phyloP scores from a whole-genome alignment of 371 early-diverging fungal genomes.

The Amoeboaphelidium protococcarum region DNA sequence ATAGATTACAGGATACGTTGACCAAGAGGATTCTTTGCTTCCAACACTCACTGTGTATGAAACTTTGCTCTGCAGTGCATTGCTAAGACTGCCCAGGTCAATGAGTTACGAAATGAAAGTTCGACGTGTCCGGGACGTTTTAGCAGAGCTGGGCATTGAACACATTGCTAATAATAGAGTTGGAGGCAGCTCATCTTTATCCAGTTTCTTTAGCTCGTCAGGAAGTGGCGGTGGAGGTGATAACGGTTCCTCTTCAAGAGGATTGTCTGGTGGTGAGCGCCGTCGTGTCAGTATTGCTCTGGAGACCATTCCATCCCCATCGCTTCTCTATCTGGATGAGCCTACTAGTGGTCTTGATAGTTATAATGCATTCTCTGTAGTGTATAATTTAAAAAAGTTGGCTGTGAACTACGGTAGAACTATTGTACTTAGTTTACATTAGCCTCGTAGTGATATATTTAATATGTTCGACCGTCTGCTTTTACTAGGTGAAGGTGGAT shows the following conservation, averaged over 20 bases:
- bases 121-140: constrained; percentile 29
- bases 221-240: too few relatives aligned
- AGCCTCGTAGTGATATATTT: constrained; percentile 76
- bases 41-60: constrained; percentile 67
- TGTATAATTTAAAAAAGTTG: constrained; percentile 48
- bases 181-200: too few relatives aligned
- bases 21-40: constrained; percentile 70
- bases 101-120: constrained; percentile 22
- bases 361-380: constrained; percentile 71
- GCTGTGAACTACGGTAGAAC: constrained; percentile 59
- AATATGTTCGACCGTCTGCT: constrained; percentile 62
- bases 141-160: constrained; percentile 33
- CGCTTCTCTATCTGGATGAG: constrained; percentile 41
- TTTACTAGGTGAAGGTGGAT: constrained; percentile 47
- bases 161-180: constrained; percentile 31
- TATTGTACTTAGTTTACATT: constrained; percentile 78
- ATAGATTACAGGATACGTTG: constrained; percentile 39
- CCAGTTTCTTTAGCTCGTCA: too few relatives aligned
- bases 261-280: constrained; percentile 83
- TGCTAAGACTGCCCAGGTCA: constrained; percentile 38
- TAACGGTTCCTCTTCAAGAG: constrained; percentile 33
- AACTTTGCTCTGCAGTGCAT: constrained; percentile 56
- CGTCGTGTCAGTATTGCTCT: constrained; percentile 74
- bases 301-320: constrained; percentile 54
- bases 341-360: constrained; percentile 35